Evolutionary conservation across 2,329 filamentous ascomycete genomes (phyloP), one percentile per base, ranked within the genome.

Genomic region (Claviceps digitariae): DNA sequence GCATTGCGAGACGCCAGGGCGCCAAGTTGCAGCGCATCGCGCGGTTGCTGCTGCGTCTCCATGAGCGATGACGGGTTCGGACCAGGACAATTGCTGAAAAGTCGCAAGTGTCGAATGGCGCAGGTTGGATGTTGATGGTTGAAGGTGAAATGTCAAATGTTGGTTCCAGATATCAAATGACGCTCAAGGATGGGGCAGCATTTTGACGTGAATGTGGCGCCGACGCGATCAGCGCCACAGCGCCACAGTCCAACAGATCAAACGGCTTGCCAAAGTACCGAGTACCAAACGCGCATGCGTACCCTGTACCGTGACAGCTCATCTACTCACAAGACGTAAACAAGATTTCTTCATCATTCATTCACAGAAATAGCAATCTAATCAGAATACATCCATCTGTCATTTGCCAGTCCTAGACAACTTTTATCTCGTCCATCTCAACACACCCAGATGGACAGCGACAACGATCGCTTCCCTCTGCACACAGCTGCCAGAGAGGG

Each of bases 401-500:
- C 31, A 29, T 29, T 8, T 29, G 8, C 31, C 31, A 8, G 2
- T 10, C 2, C 9, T 2, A 34, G 10, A 9, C 31, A 12, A 12
- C 5, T 34, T 4, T 34, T 13, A 17, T 15, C 6, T 7, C 34
- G 3, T 17, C 12, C 34, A 7, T 25, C 13, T 8, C 2, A 4
- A 3, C 41, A 15, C 8, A 25, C 1, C 13, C 41, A 44, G 9
- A 67, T 67, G 64, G 64, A 67, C 51, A 64, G 69, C 7, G 66
- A 74, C 21, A 60, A 68, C 46, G 74, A 82, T 51, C 88, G 85
- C 62, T 96, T 84, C 61, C 86, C 89, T 29, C 84, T 96, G 45
- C 91, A 97, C 65, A 87, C 87, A 59, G 91, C 91, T 44, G 85
- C 86, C 57, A 80, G 90, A 54, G 88, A 95, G 67, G 90, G 90